Base-by-base conservation (phyloP, 306 rosid genomes). In the Glycyrrhiza uralensis region DNA sequence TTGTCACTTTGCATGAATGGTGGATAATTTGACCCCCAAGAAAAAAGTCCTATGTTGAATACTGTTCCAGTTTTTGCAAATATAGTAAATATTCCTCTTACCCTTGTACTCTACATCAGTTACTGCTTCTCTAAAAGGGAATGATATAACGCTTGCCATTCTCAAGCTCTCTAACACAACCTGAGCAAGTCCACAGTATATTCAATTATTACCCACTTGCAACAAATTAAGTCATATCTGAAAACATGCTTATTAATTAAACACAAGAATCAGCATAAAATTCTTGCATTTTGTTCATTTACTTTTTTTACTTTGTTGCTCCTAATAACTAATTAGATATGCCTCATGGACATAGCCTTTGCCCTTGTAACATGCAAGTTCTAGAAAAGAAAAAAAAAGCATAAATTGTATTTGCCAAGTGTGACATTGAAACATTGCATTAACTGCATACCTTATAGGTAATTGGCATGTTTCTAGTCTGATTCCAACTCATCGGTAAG, bases 41-140 rank as follows among this genome's bases (percentile, higher is more conserved):
- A 6, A 14, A 38, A 50, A 28, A 14, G 13, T 19, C 33, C 38
- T 11, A 26, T 47, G 10, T 49, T 26, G 15, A 41, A 59, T 17
- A 7, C 7, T 69, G 17, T 65, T 4, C 20, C 10, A 65, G 14
- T 17, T 29, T 39, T 63, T 62, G 57, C 29, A 69, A 39, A 54
- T 19, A 45, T 17, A 13, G 24, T 24, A 51, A 71, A 39, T 29
- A 35, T 52, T 74, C 6, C 26, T 60, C 78, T 79, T 82, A 89
- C 98, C 98, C 63, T 91, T 91, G 64, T 89, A 94, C 61, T 91
- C 94, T 45, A 94, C 98, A 74, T 94, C 98, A 63, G 81, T 81
- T 46, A 91, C 92, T 42, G 98, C 98, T 80, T 94, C 98, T 68
- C 98, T 86, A 79, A 89, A 94, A 36, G 87, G 80, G 81, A 91